Evolutionary conservation across 2,329 filamentous ascomycete species (phyloP), one percentile per base, ranked within the genome.

Genomic region (Trichophyton benhamiae): DNA sequence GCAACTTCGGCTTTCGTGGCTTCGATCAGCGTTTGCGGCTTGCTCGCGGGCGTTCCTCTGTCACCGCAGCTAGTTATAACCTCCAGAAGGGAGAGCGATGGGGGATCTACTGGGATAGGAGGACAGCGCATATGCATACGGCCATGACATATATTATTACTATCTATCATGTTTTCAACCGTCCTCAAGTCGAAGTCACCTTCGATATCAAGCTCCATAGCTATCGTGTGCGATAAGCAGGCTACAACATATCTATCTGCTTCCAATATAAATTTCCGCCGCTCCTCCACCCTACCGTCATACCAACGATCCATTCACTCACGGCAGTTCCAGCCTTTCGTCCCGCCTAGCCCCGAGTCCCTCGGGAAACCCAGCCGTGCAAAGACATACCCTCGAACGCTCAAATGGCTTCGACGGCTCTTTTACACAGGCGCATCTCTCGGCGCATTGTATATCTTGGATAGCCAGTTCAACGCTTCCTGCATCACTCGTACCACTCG

Each of bases 351-450:
- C 3, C 91, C 91, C 4, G 82, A 82, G 63, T 88, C 88, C 42
- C 81, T 97, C 33, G 90, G 90, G 59, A 84, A 82, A 60, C 87
- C 91, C 0, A 79, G 78, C 20, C 79, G 83, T 7, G 85, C 88
- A 9, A 90, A 87, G 71, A 81, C 86, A 62, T 95, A 89, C 71
- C 81, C 79, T 15, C 83, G 83, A 38, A 81, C 83, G 22, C 82
- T 86, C 60, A 88, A 83, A 82, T 95, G 88, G 87, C 79, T 82
- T n/a, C 87, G 89, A 38, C 84, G 90, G 49, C 72, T 95, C 1
- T 71, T 87, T 59, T 80, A 87, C 64, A 68, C 87, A 52, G 80
- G 84, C 0, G 74, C 81, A 36, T 74, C 83, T 2, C 77, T 82
- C 41, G 88, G 85, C 33, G 71, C 80, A 4, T 72, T 85, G 60